Evolutionary conservation across 2,329 filamentous ascomycete genomes (phyloP).

Genomic region (Aspergillus terreus): DNA sequence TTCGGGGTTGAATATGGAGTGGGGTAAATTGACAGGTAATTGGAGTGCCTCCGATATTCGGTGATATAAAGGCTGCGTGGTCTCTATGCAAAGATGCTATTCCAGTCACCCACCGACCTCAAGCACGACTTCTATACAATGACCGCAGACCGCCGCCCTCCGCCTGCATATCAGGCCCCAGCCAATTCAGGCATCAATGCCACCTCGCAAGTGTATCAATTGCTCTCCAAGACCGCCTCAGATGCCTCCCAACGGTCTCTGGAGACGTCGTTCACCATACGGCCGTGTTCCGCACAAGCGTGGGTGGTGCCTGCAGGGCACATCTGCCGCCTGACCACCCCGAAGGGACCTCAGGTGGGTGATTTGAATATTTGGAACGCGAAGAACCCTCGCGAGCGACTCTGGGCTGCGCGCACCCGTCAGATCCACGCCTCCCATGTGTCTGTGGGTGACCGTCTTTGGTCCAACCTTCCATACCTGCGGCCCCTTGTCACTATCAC

Average conservation of each 20-base stretch:
- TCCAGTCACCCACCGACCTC: neutral
- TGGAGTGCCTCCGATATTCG: no score
- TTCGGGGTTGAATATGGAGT: neutral
- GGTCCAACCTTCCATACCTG: slow-evolving; percentile 74
- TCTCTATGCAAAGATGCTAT: no score
- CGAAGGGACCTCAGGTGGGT: slow-evolving; percentile 74
- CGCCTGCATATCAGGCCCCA: slow-evolving; percentile 38
- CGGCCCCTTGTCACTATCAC: slow-evolving; percentile 70
- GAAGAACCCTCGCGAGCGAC: slow-evolving; percentile 71
- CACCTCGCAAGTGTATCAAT: slow-evolving; percentile 32
- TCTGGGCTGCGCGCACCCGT: slow-evolving; percentile 76
- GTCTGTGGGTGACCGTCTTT: slow-evolving; percentile 66
- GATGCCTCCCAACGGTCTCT: slow-evolving; percentile 24
- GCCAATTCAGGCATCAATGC: slow-evolving; percentile 33
- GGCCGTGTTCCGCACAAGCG: slow-evolving; percentile 69
- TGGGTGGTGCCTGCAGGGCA: slow-evolving; percentile 67
- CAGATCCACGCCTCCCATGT: slow-evolving; percentile 78
- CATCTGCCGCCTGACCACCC: slow-evolving; percentile 70
- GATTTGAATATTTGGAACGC: slow-evolving; percentile 80
- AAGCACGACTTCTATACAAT: neutral
- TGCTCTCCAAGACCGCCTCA: slow-evolving; percentile 34
- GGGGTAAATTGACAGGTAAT: no score
- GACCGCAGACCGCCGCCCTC: slow-evolving; percentile 25
- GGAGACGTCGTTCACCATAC: slow-evolving; percentile 56
- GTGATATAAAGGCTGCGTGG: no score